These are phyloP conservation scores for Bipolaris gigantea DNA, from an alignment of 2,329 filamentous ascomycete genomes.

Conservation along the genomic window DNA sequence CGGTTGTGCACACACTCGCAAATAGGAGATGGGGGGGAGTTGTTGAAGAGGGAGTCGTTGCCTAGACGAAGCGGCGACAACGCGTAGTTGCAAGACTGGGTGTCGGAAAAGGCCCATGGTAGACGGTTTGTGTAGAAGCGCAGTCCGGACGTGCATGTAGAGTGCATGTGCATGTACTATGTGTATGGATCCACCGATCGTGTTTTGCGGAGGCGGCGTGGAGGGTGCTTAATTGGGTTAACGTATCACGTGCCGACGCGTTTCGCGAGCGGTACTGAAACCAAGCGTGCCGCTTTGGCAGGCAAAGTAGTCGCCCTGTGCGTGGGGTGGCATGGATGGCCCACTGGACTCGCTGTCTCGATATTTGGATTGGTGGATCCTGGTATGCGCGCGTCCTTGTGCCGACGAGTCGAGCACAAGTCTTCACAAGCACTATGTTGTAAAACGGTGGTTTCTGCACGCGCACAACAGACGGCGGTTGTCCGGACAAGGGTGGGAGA, in stretches of 20 bases:
- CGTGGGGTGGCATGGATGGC: neutral
- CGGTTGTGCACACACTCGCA: slow-evolving; percentile 16
- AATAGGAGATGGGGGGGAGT: slow-evolving; percentile 9
- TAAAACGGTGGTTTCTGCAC: neutral
- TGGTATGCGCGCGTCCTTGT: neutral
- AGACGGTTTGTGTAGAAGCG: slow-evolving; percentile 2
- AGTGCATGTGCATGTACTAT: neutral
- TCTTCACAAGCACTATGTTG: neutral
- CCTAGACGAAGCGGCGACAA: slow-evolving; percentile 26
- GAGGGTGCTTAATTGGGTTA: slow-evolving; percentile 5
- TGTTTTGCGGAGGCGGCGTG: slow-evolving; percentile 6
- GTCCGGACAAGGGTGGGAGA: slow-evolving; percentile 2
- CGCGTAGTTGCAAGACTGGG: neutral
- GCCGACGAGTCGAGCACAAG: neutral
- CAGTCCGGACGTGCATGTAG: neutral
- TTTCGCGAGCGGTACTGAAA: neutral
- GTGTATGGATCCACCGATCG: neutral
- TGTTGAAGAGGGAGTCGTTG: slow-evolving; percentile 20
- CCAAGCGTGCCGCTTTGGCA: neutral
- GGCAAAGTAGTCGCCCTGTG: neutral
- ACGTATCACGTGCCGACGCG: slow-evolving; percentile 16
- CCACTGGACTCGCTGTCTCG: too few species aligned
- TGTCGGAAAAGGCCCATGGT: slow-evolving; percentile 3
- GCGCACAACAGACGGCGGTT: neutral
- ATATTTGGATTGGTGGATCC: neutral